Evolutionary conservation across 805 yeast genomes (phyloP), one percentile per base, ranked within the genome.

Genomic region (Geotrichum ghanense): DNA sequence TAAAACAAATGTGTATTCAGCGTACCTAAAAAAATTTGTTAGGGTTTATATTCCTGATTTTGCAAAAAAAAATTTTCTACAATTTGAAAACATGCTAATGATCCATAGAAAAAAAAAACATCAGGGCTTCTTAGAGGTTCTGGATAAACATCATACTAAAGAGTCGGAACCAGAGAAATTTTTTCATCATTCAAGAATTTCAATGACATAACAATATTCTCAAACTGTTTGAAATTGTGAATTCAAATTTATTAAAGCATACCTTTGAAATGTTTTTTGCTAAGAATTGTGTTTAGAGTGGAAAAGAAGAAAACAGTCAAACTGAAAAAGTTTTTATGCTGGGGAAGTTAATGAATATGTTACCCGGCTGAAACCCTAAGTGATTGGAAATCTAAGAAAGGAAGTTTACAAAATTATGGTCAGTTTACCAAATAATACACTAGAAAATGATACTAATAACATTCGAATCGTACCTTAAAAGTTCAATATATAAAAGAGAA

Each of bases 41-140:
- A n/a, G n/a, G n/a, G n/a, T n/a, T n/a, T n/a, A n/a, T 10, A 31
- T 31, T 24, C 12, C 27, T 24, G 27, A 24, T 24, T 24, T 24
- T 12, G 12, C 7, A 7, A 12, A 7, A 24, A 24, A 24, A 12
- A 24, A 7, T 24, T 24, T 12, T 24, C 31, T 14, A 25, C 31
- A 25, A 9, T 25, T 25, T 9, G 31, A 9, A 25, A 25, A 25
- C 10, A 7, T 31, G 4, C 37, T 31, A 19, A 6, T 31, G 37
- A 16, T 31, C 14, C 31, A 31, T 31, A 4, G 10, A n/a, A n/a
- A n/a, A n/a, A n/a, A n/a, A n/a, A n/a, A n/a, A n/a, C n/a, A n/a
- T 31, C 37, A 31, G 37, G 37, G 37, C 37, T 31, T 31, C 37
- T 31, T 31, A 31, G 37, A 31, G 37, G 37, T 31, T 31, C 37